phyloP scores from a whole-genome alignment of 495 filamentous ascomycete genomes.

The Neurospora terricola region DNA sequence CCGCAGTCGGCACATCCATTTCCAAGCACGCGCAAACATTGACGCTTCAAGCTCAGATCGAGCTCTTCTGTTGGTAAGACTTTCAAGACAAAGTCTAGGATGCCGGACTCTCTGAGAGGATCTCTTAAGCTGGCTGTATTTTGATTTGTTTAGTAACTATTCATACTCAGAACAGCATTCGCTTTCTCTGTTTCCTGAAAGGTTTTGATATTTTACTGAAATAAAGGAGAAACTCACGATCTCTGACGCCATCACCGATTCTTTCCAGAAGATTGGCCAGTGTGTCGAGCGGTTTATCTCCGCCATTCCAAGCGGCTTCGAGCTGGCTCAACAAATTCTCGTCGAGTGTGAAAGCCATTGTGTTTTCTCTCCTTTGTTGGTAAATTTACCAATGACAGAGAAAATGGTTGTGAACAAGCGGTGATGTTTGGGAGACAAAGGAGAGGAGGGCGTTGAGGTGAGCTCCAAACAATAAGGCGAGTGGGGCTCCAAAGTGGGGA shows the following conservation, averaged over 20 bases:
- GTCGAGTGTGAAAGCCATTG: background rate
- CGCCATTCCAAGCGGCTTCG: background rate
- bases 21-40: conserved; percentile 59
- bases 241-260: conserved; percentile 52
- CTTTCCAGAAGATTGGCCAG: background rate
- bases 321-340: background rate
- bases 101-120: conserved; percentile 55
- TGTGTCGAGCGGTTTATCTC: background rate
- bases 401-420: background rate
- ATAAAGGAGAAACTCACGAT: conserved; percentile 39
- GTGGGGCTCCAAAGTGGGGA: background rate
- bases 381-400: too few species aligned
- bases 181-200: background rate
- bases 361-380: too few species aligned
- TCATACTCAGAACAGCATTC: background rate
- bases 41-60: conserved; percentile 27
- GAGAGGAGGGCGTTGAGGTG: background rate
- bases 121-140: background rate
- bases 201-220: background rate
- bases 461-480: background rate
- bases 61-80: conserved; percentile 35
- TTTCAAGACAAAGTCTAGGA: conserved; percentile 56
- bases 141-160: background rate
- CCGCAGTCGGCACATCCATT: conserved; percentile 78
- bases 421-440: background rate